A percentile compares a stretch with the other conserved stretches of the same genome.
These are phyloP conservation scores for Mallotus nudiflorus DNA, from an alignment of 345 rosid species.

Conservation along the genomic window DNA sequence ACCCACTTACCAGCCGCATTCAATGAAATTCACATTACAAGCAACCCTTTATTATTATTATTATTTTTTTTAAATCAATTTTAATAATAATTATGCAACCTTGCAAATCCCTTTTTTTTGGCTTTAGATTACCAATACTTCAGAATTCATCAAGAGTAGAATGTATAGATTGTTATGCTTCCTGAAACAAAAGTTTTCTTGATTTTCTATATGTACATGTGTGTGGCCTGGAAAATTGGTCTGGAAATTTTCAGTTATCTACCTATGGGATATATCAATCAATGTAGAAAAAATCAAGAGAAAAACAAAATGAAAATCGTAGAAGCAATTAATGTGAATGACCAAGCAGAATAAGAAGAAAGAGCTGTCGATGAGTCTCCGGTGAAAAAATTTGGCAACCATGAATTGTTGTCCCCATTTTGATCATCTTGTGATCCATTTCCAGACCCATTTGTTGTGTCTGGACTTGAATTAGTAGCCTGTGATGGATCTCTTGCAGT, in stretches of 20 bases:
- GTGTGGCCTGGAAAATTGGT: conserved; percentile 34
- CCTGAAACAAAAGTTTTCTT: neutral
- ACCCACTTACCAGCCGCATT: conserved; percentile 23
- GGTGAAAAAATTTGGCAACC: conserved; percentile 45
- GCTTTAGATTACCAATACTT: conserved; percentile 17
- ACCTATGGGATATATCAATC: too few relatives aligned
- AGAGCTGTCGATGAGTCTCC: conserved; percentile 38
- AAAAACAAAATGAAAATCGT: conserved; percentile 17
- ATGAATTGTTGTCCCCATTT: conserved; percentile 27
- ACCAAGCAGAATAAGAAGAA: conserved; percentile 23
- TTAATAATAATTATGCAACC: conserved; percentile 1
- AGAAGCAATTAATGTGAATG: conserved; percentile 16
- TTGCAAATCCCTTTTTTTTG: conserved; percentile 12
- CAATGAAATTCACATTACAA: conserved; percentile 38
- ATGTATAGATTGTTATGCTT: neutral
- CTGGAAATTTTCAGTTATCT: conserved; percentile 2
- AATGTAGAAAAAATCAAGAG: conserved; percentile 9
- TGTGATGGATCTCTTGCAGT: conserved; percentile 27
- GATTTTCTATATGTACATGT: conserved; percentile 19
- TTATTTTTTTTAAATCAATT: neutral
- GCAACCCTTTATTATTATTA: conserved; percentile 15
- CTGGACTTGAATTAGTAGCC: neutral
- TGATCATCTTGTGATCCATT: conserved; percentile 35
- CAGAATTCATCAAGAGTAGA: neutral
- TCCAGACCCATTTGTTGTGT: conserved; percentile 19